A percentile compares a stretch with the other conserved stretches of the same genome.
These are phyloP conservation scores for Pinus albicaulis DNA, from an alignment of 75 land plant species.

Conservation along the genomic window DNA sequence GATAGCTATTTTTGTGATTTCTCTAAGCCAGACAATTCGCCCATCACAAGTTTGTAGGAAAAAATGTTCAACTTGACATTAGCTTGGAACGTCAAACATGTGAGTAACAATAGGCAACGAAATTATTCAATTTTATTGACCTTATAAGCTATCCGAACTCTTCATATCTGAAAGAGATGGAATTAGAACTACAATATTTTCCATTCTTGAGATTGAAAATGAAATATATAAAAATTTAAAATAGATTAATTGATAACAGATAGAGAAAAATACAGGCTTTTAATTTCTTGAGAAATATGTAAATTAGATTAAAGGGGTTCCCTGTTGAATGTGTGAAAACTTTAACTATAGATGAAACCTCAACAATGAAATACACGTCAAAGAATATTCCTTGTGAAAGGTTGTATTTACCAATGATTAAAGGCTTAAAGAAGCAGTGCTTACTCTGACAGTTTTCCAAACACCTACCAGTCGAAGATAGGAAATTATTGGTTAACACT, in stretches of 20 bases:
- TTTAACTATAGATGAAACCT: not conserved
- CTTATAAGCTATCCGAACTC: not conserved
- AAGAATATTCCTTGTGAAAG: not conserved
- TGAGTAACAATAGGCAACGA: not conserved
- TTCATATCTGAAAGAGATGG: not conserved
- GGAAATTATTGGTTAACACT: no score
- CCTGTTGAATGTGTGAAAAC: not conserved
- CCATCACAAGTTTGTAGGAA: not conserved
- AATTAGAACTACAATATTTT: not conserved
- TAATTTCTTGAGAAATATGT: no score
- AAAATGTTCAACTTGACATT: not conserved
- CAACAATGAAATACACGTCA: not conserved
- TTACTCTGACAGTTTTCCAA: not conserved
- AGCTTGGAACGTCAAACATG: not conserved
- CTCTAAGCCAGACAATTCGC: not conserved
- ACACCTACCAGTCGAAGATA: not conserved
- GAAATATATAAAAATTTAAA: no score
- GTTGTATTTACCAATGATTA: not conserved
- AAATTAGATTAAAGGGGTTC: not conserved
- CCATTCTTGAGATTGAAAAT: no score
- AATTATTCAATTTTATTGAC: not conserved
- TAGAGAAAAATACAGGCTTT: no score
- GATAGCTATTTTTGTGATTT: not conserved
- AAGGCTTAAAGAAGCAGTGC: not conserved
- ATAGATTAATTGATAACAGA: no score